Evolutionary conservation across 139 green algal species (phyloP), one percentile per base, ranked within the genome.

Genomic region (Penium margaritaceum): DNA sequence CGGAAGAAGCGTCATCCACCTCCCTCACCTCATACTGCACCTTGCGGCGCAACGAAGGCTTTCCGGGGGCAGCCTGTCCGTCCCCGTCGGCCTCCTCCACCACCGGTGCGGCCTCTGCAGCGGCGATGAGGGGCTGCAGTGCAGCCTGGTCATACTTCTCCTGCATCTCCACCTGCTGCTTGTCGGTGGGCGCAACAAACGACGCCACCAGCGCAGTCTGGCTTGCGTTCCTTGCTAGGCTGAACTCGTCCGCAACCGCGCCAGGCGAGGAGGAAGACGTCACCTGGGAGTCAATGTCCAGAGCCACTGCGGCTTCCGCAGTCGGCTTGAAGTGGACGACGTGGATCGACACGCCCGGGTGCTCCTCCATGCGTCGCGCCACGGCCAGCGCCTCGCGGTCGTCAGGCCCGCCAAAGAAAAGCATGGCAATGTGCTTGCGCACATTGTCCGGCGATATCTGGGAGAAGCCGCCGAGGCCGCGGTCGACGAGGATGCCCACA

Each of bases 381-480:
- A 78, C n/a, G 27, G 30, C 32, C 5, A 81, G 68, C 12, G 74
- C 74, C 44, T 81, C 74, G 39, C 74, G 44, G 61, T 81, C 74
- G 33, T 81, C 74, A 15, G 74, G 30, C 17, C 74, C 74, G n/a
- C 74, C 74, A 44, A 78, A 81, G 55, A 81, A 81, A 29, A 81
- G 55, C 44, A 81, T 36, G 15, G 32, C 38, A 29, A 80, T 47
- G 33, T 27, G n/a, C 30, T 77, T 38, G 12, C 69, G 27, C 21
- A 70, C 67, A 5, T 29, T 39, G 3, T 19, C 35, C 2, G 68
- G 44, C 30, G 29, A 32, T n/a, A 78, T 19, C 15, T 78, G 62
- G 2, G 63, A 35, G 24, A 34, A 61, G 17, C 66, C 73, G n/a
- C 73, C 66, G 17, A 80, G 72, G 19, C 67, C 67, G 12, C 43